Base-by-base conservation (phyloP, 805 yeast genomes). In the Pachysolen tannophilus region DNA sequence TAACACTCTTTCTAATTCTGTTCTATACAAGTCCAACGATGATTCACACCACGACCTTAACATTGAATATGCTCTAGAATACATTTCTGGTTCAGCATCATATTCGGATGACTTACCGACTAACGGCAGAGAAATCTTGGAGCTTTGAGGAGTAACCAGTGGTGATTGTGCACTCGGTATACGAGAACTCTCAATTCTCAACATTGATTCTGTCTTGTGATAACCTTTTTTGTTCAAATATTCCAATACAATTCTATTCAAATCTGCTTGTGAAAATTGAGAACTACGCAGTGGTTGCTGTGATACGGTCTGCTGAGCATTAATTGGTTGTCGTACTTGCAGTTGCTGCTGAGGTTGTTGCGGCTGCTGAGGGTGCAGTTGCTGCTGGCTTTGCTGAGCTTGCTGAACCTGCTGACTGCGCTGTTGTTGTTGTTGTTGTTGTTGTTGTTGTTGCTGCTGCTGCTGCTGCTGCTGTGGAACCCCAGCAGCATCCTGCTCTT, bases 141-240 rank as follows among this genome's bases (percentile, higher is more conserved):
- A 63, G 46, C 56, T 69, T 3, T 69, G 55, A 2, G 82, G 69
- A 9, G 58, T 61, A n/a, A 65, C 65, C 11, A 75, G 63, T 1
- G 76, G 65, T 2, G 60, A 60, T 9, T 78, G 61, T 6, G 73
- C 69, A 1, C 72, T 63, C 1, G 76, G 70, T 6, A 70, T 69
- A 40, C 81, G 77, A 1, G 85, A 69, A 43, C 81, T 73, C 55
- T 92, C 99, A 42, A 87, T 75, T 42, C 98, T 73, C 33, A 92
- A 68, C 80, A 88, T 84, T 3, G 95, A 87, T 55, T 92, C 99
- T 0, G 98, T 90, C 46, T 81, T 77, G 46, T 83, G 88, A 52
- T 86, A 92, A 3, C 99, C 99, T 55, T 88, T 87, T 50, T 92
- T 90, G 55, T 79, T 82, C 45, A 92, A 68, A 49, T 90, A 92